phyloP scores from a whole-genome alignment of 2,329 filamentous ascomycete genomes.

The Venturia nashicola region DNA sequence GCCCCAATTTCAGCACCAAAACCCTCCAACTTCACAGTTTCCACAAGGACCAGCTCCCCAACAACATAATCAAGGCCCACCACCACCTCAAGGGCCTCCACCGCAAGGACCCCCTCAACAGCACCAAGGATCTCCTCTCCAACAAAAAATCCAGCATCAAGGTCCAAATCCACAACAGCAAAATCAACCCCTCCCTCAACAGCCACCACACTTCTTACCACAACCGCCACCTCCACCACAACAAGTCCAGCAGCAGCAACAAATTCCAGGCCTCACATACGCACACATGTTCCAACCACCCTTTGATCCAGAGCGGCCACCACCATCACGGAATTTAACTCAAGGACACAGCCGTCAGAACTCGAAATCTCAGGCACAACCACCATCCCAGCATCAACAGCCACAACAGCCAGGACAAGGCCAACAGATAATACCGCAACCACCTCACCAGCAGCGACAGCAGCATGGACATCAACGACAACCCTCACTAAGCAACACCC shows the following conservation, averaged over 20 bases:
- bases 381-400: not conserved
- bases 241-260: not conserved
- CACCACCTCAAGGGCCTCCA: not conserved
- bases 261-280: not conserved
- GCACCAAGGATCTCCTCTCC: not conserved
- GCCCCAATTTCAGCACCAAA: not conserved
- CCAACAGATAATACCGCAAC: not conserved
- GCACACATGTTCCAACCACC: not conserved
- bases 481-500: not conserved
- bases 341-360: not conserved
- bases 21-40: not conserved
- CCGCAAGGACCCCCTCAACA: not conserved
- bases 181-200: not conserved
- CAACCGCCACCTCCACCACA: not conserved
- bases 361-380: not conserved
- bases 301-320: not conserved
- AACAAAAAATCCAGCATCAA: slow-evolving; percentile 2
- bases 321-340: not conserved
- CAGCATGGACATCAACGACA: not conserved
- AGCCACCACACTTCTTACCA: not conserved
- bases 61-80: not conserved
- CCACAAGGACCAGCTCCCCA: not conserved
- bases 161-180: not conserved
- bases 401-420: not conserved
- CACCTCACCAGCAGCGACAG: not conserved